phyloP scores from a whole-genome alignment of 2,329 filamentous ascomycete genomes.

The Aspergillus chevalieri region DNA sequence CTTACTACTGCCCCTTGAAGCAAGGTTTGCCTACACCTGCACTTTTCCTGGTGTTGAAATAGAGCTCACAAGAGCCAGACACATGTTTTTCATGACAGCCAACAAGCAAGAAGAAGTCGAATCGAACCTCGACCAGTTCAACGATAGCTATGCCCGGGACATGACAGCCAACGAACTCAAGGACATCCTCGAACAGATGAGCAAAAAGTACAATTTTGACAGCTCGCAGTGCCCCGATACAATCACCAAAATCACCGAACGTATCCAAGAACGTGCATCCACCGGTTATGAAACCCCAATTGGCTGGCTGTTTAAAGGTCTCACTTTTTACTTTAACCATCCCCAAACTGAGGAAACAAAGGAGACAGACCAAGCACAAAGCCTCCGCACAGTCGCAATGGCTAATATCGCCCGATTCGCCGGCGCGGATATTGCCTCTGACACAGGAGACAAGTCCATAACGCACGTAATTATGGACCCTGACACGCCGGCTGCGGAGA shows the following conservation, averaged over 20 bases:
- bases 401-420: constrained; percentile 62
- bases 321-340: constrained; percentile 40
- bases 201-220: constrained; percentile 13
- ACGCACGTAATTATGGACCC: constrained; percentile 69
- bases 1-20: constrained; percentile 60
- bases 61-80: constrained; percentile 34
- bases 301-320: constrained; percentile 46
- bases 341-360: constrained; percentile 3
- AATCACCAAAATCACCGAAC: constrained; percentile 50
- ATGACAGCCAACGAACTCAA: constrained; percentile 58
- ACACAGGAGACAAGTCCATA: constrained; percentile 47
- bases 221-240: constrained; percentile 45
- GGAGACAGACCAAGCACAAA: constrained; percentile 3
- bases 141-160: constrained; percentile 77
- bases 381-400: constrained; percentile 38
- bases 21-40: constrained; percentile 37
- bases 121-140: constrained; percentile 65
- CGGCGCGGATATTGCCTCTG: constrained; percentile 53
- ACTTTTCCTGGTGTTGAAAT: constrained; percentile 11
- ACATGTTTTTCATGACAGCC: constrained; percentile 66
- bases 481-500: constrained; percentile 41
- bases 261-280: constrained; percentile 43
- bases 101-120: constrained; percentile 50
- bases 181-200: constrained; percentile 40
- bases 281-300: constrained; percentile 26